Evolutionary conservation across 108 stramenopile species (phyloP).

Genomic region (Pseudonitzschia pungens): DNA sequence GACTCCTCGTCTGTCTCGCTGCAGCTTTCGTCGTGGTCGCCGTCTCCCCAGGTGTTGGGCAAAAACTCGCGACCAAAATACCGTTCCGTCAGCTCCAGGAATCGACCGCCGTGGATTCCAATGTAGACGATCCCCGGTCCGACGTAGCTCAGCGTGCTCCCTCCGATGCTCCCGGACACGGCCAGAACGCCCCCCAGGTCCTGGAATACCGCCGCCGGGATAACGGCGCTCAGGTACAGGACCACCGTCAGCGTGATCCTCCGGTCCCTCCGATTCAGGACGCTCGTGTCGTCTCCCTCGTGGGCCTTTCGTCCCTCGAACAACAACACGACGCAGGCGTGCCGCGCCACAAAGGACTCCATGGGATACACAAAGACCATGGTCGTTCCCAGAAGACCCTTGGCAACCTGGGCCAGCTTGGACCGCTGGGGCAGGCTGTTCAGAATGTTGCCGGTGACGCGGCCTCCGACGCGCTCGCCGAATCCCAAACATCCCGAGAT

Average conservation of each 20-base stretch:
- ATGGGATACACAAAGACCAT: constrained; percentile 88
- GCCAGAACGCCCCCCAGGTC: constrained; percentile 64
- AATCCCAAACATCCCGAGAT: constrained; percentile 70
- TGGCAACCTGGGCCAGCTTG: constrained; percentile 47
- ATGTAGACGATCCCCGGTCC: constrained; percentile 82
- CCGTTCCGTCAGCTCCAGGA: constrained; percentile 52
- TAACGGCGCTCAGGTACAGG: constrained; percentile 62
- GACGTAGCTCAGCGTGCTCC: constrained; percentile 70
- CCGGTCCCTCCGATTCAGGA: constrained; percentile 72
- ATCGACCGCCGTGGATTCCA: constrained; percentile 74
- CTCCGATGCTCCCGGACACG: constrained; percentile 65
- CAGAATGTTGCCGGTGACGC: constrained; percentile 61
- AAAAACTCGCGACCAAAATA: constrained; percentile 34
- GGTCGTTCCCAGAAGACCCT: constrained; percentile 56
- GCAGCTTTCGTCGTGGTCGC: too few species aligned
- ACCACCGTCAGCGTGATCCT: constrained; percentile 64
- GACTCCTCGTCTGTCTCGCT: constrained; percentile 12
- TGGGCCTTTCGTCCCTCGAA: constrained; percentile 79
- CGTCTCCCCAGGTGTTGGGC: neutral
- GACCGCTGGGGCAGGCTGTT: constrained; percentile 50
- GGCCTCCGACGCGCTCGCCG: neutral
- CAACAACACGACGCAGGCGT: constrained; percentile 72
- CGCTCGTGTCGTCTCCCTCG: constrained; percentile 77
- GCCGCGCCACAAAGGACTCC: constrained; percentile 81
- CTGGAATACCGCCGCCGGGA: constrained; percentile 66